Evolutionary conservation across 1,284 basidiomycete species (phyloP).

Genomic region (Albatrellus sp.): DNA sequence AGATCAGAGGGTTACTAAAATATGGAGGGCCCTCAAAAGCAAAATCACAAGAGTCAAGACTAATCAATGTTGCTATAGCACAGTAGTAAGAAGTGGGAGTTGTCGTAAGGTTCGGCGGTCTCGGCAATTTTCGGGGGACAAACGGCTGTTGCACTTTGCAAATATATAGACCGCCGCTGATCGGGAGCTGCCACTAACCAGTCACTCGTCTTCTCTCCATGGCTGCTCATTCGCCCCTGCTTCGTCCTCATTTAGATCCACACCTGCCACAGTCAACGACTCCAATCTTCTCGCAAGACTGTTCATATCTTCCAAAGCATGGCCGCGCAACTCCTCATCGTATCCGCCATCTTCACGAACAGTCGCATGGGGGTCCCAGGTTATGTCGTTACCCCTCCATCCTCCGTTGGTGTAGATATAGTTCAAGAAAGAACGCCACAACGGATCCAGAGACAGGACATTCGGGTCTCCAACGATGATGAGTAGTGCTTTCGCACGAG

Average conservation of each 20-base stretch:
- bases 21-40: too few relatives aligned
- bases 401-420: conserved; percentile 34
- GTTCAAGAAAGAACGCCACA: conserved; percentile 43
- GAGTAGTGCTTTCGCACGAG: conserved; percentile 42
- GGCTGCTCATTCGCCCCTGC: conserved; percentile 24
- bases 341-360: conserved; percentile 20
- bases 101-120: too few relatives aligned
- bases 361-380: conserved; percentile 29
- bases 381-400: conserved; percentile 33
- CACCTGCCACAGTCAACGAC: conserved; percentile 25
- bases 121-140: too few relatives aligned
- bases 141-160: too few relatives aligned
- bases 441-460: conserved; percentile 42
- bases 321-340: conserved; percentile 16
- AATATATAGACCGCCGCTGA: too few relatives aligned
- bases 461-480: conserved; percentile 42
- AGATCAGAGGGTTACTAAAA: too few relatives aligned
- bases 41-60: too few relatives aligned
- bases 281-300: conserved; percentile 36
- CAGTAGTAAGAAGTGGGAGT: too few relatives aligned
- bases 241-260: conserved; percentile 22
- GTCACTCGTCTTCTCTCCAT: conserved; percentile 1
- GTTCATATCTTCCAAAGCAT: conserved; percentile 34
- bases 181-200: too few relatives aligned
- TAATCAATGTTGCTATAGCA: too few relatives aligned